These are phyloP conservation scores for Epichloe baconii DNA, from an alignment of 2,329 filamentous ascomycete genomes.

Conservation along the genomic window DNA sequence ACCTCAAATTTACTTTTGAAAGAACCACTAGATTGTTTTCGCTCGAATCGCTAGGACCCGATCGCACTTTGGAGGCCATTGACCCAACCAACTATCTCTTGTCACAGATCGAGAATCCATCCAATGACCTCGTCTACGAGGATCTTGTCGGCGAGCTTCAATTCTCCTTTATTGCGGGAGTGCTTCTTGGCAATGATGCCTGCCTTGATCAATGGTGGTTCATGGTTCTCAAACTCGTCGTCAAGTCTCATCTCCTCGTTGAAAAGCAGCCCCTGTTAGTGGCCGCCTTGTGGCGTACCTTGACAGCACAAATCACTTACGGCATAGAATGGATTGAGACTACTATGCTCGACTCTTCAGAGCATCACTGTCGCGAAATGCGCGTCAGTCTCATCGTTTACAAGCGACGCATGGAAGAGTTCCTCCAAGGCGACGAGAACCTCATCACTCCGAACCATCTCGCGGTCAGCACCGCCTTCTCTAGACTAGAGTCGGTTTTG, in stretches of 20 bases:
- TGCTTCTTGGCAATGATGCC: constrained; percentile 42
- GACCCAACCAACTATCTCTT: constrained; percentile 36
- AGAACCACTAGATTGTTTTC: constrained; percentile 30
- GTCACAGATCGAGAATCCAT: constrained; percentile 22
- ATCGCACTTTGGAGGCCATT: constrained; percentile 29
- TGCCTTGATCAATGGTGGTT: constrained; percentile 52
- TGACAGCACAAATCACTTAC: constrained; percentile 43
- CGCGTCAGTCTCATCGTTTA: constrained; percentile 38
- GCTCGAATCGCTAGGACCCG: constrained; percentile 21
- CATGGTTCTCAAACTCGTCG: constrained; percentile 35
- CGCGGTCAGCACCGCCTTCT: constrained; percentile 34
- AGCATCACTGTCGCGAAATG: constrained; percentile 22
- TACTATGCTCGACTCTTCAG: constrained; percentile 26
- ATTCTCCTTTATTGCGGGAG: constrained; percentile 44
- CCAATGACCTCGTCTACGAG: constrained; percentile 16
- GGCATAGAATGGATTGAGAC: constrained; percentile 35
- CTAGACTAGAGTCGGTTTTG: constrained; percentile 18
- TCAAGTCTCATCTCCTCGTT: constrained; percentile 36
- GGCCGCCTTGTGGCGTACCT: constrained; percentile 31
- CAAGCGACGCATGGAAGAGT: constrained; percentile 38
- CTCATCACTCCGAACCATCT: constrained; percentile 26
- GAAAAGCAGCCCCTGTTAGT: constrained; percentile 30
- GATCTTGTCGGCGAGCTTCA: constrained; percentile 48
- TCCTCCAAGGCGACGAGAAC: constrained; percentile 22
- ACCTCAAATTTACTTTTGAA: constrained; percentile 36